Percentiles rank a stretch among this genome's conserved stretches.
These are phyloP conservation scores for Zymoseptoria brevis DNA, from an alignment of 2,329 filamentous ascomycete genomes.

Conservation along the genomic window DNA sequence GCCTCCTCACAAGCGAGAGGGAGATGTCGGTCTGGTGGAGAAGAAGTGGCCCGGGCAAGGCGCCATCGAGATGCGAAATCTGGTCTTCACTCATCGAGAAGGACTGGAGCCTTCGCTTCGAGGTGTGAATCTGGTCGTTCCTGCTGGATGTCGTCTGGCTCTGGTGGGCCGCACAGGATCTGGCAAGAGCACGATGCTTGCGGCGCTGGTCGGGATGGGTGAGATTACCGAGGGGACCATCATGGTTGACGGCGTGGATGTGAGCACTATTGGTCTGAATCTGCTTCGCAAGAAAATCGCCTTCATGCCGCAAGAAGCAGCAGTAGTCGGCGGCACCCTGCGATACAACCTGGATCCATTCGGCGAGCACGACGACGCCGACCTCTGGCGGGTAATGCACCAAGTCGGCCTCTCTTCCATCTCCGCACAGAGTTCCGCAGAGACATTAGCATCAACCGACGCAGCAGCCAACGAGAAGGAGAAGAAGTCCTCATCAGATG, in stretches of 20 bases:
- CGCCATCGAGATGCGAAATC: conserved; percentile 71
- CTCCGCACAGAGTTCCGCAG: not conserved
- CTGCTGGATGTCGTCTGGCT: conserved; percentile 43
- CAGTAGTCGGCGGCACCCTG: conserved; percentile 49
- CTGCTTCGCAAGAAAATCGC: conserved; percentile 63
- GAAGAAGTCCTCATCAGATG: not conserved
- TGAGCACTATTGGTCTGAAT: conserved; percentile 62
- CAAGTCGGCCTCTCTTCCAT: not conserved
- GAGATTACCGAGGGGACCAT: conserved; percentile 55
- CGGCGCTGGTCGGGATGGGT: conserved; percentile 3
- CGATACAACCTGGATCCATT: conserved; percentile 72
- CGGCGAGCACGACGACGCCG: conserved; percentile 58
- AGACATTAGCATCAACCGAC: not conserved
- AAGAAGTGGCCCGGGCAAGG: conserved; percentile 67
- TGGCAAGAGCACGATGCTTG: conserved; percentile 9
- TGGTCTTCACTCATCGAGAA: conserved; percentile 74
- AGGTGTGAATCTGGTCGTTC: not conserved
- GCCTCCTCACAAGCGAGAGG: conserved; percentile 41
- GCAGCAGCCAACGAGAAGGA: not conserved
- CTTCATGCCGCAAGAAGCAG: conserved; percentile 54
- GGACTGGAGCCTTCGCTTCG: conserved; percentile 59
- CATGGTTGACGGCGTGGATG: conserved; percentile 64
- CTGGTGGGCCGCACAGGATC: conserved; percentile 85
- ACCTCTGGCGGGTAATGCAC: conserved; percentile 37
- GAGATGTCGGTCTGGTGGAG: conserved; percentile 40